Percentiles rank a stretch among this genome's conserved stretches.
Evolutionary conservation across 192 early-diverging fungal genomes (phyloP).

Genomic region (Rhizoclosmatium globosum): DNA sequence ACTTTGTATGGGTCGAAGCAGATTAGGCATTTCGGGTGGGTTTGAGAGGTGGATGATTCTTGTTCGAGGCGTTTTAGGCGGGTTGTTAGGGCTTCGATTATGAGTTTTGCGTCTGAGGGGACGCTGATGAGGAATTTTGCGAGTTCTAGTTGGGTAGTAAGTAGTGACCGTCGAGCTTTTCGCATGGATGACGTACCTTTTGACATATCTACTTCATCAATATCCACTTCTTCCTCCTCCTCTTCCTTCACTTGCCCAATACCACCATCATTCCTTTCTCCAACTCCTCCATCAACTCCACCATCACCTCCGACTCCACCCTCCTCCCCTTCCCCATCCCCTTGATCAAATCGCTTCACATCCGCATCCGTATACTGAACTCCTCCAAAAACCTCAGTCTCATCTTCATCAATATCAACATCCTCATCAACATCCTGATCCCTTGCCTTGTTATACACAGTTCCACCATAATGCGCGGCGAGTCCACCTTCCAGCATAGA

Average conservation of each 20-base stretch:
- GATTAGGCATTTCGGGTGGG: conserved; percentile 80
- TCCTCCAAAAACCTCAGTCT: conserved; percentile 70
- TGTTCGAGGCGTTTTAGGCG: conserved; percentile 70
- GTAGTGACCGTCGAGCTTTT: no score
- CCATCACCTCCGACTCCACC: conserved; percentile 14
- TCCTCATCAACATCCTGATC: conserved; percentile 79
- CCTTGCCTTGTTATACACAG: neutral
- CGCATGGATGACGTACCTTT: conserved; percentile 8
- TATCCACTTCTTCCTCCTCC: neutral
- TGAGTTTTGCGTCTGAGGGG: conserved; percentile 60
- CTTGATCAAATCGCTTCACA: conserved; percentile 52
- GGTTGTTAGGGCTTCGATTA: conserved; percentile 82
- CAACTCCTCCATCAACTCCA: neutral
- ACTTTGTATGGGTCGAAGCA: conserved; percentile 78
- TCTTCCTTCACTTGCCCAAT: neutral
- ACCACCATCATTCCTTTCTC: neutral
- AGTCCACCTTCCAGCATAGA: conserved; percentile 84
- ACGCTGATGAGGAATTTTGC: conserved; percentile 26
- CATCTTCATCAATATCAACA: conserved; percentile 85
- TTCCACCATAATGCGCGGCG: conserved; percentile 51
- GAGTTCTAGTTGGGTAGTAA: neutral
- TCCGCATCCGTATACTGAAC: conserved; percentile 80
- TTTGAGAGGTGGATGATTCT: conserved; percentile 36
- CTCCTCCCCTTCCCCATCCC: conserved; percentile 18
- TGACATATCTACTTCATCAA: neutral